These are phyloP conservation scores for Gigaspora rosea DNA, from an alignment of 192 early-diverging fungal species.

Conservation along the genomic window DNA sequence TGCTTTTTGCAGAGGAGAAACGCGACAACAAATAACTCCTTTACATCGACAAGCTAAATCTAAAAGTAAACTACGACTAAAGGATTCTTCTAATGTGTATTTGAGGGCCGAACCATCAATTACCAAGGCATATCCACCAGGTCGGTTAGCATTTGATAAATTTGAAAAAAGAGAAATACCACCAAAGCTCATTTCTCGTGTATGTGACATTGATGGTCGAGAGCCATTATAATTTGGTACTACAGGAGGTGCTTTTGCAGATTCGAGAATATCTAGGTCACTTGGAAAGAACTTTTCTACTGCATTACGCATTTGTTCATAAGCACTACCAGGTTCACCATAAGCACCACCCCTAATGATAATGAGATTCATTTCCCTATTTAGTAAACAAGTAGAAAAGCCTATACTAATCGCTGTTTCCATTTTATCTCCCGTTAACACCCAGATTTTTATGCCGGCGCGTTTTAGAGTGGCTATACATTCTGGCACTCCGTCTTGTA, in stretches of 20 bases:
- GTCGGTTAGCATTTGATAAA: neutral
- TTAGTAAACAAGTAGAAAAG: conserved; percentile 68
- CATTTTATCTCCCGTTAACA: conserved; percentile 80
- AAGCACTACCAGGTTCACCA: conserved; percentile 44
- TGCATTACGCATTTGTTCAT: conserved; percentile 58
- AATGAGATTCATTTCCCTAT: conserved; percentile 63
- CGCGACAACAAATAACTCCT: conserved; percentile 76
- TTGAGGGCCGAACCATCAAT: conserved; percentile 72
- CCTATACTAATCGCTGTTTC: conserved; percentile 86
- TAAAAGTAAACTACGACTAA: conserved; percentile 50
- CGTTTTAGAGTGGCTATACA: conserved; percentile 60
- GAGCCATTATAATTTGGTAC: neutral
- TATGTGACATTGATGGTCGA: conserved; percentile 8
- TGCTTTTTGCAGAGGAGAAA: conserved; percentile 77
- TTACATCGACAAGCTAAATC: conserved; percentile 58
- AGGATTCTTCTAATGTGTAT: conserved; percentile 51
- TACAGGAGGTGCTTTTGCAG: conserved; percentile 11
- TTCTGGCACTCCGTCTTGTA: conserved; percentile 79
- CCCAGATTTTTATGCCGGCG: conserved; percentile 78
- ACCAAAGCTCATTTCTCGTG: conserved; percentile 19
- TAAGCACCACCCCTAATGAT: conserved; percentile 50
- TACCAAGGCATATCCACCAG: conserved; percentile 52
- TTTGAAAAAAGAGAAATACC: conserved; percentile 14
- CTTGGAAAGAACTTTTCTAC: conserved; percentile 36
- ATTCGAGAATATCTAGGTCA: conserved; percentile 21